phyloP scores from a whole-genome alignment of 1,139 yeast genomes.

The Yamadazyma dendronema region DNA sequence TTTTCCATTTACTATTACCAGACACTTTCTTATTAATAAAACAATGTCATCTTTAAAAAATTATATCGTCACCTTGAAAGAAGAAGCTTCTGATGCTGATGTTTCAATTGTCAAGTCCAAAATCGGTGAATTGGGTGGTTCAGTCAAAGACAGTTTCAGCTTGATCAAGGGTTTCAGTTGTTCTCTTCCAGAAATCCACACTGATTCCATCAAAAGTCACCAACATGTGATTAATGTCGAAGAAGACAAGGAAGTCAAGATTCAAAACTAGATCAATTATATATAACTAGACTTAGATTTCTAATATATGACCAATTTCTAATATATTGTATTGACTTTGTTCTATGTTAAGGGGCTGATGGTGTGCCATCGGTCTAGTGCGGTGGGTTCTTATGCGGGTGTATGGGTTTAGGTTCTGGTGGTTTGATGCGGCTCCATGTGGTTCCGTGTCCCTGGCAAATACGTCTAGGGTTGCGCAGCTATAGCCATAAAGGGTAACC shows the following conservation, averaged over 20 bases:
- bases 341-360: background rate
- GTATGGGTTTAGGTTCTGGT: no score
- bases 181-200: conserved; percentile 51
- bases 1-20: background rate
- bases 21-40: background rate
- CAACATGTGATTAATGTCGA: conserved; percentile 53
- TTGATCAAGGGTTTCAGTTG: conserved; percentile 69
- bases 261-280: conserved; percentile 10
- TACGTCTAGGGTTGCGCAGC: no score
- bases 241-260: conserved; percentile 60
- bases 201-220: conserved; percentile 38
- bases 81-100: conserved; percentile 31
- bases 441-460: background rate
- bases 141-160: conserved; percentile 59
- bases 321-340: background rate
- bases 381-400: no score
- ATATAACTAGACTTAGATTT: background rate
- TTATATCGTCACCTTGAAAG: conserved; percentile 41
- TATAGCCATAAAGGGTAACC: no score
- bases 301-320: background rate
- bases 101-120: conserved; percentile 30
- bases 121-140: conserved; percentile 55
- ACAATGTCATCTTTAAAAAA: conserved; percentile 21
- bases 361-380: no score
- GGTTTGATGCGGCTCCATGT: conserved; percentile 1